Base-by-base conservation (phyloP, 116 monocot species). In the Dioscorea cayenensis region DNA sequence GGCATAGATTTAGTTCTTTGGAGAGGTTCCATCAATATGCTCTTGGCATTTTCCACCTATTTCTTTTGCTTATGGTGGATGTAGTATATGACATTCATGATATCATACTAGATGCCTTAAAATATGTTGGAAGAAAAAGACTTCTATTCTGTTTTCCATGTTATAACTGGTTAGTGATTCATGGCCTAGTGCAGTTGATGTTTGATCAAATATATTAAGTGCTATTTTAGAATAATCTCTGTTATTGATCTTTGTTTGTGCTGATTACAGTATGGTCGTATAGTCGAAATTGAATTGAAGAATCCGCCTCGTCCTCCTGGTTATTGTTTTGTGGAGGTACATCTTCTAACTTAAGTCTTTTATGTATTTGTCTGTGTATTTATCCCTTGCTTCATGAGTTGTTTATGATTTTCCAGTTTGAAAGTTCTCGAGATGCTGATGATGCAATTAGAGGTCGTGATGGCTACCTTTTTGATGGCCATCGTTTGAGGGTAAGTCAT, bases 401-500 rank as follows among this genome's bases (percentile, higher is more conserved):
- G 55, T n/a, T 55, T 55, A n/a, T 55, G 14, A n/a, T 55, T 32
- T 8, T 76, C 9, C 70, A 95, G 95, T 95, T 92, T 84, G 90
- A 95, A 82, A 78, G 81, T 80, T 67, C 89, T 66, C 84, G 87
- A 38, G 95, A 92, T 77, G 92, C 95, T 67, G 95, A 95, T 37
- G 87, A 92, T 82, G 95, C 95, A 29, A 77, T 89, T 36, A 65
- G 78, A 20, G 92, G 90, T 20, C 81, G 92, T 27, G 95, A 95
- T 84, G 95, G 95, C n/a, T 87, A 92, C 70, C 84, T 83, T 65
- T 95, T 89, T 76, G 87, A 84, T 81, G 95, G 87, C n/a, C 79
- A 82, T 61, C 70, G 82, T 10, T 71, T 95, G 66, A 87, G 87
- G 81, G 95, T 92, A 83, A 28, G 12, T 68, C n/a, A 5, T 55